A percentile compares a stretch with the other conserved stretches of the same genome.
phyloP scores from a whole-genome alignment of 148 eudicot genomes.

The Dianthus caryophyllus region DNA sequence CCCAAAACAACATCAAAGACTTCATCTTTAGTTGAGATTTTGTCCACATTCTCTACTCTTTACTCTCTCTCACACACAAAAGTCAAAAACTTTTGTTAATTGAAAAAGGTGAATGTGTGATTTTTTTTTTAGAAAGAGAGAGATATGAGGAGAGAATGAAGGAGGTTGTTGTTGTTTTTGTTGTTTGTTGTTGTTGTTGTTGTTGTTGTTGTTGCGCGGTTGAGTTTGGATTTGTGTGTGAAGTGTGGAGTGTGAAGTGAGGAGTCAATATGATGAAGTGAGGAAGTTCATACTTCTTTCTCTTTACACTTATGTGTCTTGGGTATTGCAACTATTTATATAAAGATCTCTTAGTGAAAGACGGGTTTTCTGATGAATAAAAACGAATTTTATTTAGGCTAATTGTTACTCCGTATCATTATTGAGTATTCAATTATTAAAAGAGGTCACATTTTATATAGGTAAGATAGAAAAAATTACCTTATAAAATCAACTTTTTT shows the following conservation, averaged over 20 bases:
- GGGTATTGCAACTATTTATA: constrained; percentile 19
- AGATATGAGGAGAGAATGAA: neutral
- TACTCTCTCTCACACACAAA: no score
- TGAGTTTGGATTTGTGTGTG: constrained; percentile 22
- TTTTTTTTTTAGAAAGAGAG: neutral
- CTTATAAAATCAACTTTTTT: no score
- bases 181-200: no score
- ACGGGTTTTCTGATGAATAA: no score
- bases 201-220: constrained; percentile 10
- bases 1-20: constrained; percentile 1
- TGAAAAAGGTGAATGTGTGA: constrained; percentile 4
- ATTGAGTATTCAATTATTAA: no score
- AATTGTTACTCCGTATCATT: no score
- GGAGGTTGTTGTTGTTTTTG: neutral
- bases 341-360: neutral
- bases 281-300: neutral
- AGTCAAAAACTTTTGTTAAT: neutral
- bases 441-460: no score
- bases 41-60: no score
- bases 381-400: no score
- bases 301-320: constrained; percentile 1
- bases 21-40: constrained; percentile 14
- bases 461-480: no score
- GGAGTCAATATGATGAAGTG: neutral
- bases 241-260: neutral